Evolutionary conservation across 768 basidiomycete genomes (phyloP).

Genomic region (Tylopilus intermedius): DNA sequence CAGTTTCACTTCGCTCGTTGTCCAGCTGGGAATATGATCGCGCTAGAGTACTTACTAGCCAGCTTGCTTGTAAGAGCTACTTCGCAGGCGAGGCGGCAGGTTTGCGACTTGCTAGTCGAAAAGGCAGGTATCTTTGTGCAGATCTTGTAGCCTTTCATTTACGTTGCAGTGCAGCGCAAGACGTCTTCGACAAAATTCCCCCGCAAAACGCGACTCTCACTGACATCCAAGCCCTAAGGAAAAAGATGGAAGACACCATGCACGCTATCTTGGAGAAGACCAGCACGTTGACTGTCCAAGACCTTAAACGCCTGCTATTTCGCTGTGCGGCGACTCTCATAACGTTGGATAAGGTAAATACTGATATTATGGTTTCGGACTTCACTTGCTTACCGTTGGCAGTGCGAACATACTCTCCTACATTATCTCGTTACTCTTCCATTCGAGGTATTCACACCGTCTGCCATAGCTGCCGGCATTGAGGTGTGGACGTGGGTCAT

Average conservation of each 20-base stretch:
- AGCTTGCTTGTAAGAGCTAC: conserved; percentile 88
- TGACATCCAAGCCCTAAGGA: conserved; percentile 63
- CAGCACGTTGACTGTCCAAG: conserved; percentile 70
- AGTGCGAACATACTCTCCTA: conserved; percentile 84
- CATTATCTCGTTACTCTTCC: conserved; percentile 86
- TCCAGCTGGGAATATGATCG: conserved; percentile 73
- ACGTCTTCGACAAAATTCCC: conserved; percentile 56
- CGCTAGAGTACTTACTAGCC: conserved; percentile 74
- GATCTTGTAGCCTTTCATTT: background rate
- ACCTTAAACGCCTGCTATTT: conserved; percentile 81
- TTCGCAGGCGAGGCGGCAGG: conserved; percentile 85
- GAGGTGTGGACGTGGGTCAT: conserved; percentile 98
- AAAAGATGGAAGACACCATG: conserved; percentile 61
- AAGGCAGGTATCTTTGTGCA: conserved; percentile 40
- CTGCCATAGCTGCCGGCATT: conserved; percentile 79
- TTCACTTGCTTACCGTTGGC: conserved; percentile 4
- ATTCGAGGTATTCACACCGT: conserved; percentile 83
- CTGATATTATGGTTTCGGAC: background rate
- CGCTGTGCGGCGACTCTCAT: conserved; percentile 81
- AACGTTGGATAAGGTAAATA: conserved; percentile 53
- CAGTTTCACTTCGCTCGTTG: conserved; percentile 52
- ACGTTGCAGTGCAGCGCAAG: conserved; percentile 38
- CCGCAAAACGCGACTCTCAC: conserved; percentile 53
- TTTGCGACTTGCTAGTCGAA: conserved; percentile 60
- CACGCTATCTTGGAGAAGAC: conserved; percentile 67